Percentiles rank a stretch among this genome's conserved stretches.
Evolutionary conservation across 148 eudicot species (phyloP).

Genomic region (Rhododendron simsii): DNA sequence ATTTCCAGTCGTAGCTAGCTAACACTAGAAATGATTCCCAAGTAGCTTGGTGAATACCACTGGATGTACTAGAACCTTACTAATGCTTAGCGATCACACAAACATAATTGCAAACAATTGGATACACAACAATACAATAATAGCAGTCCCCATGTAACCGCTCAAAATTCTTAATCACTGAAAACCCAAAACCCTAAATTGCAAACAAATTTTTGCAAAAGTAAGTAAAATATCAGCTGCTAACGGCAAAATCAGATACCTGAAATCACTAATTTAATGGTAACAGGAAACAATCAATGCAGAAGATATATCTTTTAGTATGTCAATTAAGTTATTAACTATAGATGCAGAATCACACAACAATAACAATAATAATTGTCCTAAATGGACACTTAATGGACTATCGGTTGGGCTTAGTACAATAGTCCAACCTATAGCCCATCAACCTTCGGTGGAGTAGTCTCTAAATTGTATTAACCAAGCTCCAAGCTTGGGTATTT

Average conservation of each 20-base stretch:
- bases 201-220: background rate
- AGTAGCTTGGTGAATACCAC: background rate
- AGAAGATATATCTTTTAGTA: background rate
- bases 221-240: background rate
- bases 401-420: background rate
- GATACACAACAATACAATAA: background rate
- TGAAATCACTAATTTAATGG: background rate
- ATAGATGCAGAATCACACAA: background rate
- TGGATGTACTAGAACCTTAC: background rate
- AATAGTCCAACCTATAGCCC: background rate
- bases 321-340: background rate
- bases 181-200: background rate
- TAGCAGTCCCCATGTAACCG: background rate
- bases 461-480: too few species aligned
- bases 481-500: too few species aligned
- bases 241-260: background rate
- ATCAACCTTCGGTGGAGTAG: background rate
- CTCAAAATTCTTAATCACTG: background rate
- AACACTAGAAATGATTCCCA: background rate
- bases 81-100: background rate
- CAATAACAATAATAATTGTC: background rate
- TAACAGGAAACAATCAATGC: background rate
- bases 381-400: background rate
- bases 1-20: background rate
- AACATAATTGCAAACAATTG: background rate